Evolutionary conservation across 2,329 filamentous ascomycete species (phyloP), one percentile per base, ranked within the genome.

Genomic region (Colletotrichum australisinense): DNA sequence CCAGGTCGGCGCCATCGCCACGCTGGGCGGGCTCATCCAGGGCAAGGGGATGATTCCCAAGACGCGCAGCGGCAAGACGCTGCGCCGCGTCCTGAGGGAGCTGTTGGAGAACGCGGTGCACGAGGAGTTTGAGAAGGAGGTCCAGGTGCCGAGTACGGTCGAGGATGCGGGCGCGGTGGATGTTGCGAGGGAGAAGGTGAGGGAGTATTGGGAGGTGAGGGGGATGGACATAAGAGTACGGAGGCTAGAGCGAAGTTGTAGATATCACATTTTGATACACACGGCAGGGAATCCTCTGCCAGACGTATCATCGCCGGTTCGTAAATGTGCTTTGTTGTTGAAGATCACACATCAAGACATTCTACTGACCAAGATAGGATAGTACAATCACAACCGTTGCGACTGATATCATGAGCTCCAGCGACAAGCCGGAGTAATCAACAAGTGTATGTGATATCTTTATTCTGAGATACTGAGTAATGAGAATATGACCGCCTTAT

Each of bases 11-110:
- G 91, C 94, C 26, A 98, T 98, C 75, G 95, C 96, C 1, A 90
- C 91, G 2, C 87, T 98, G 0, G 95, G 95, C 9, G 95, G 95
- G 2, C 93, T 98, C 78, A 93, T 98, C 65, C 93, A 95, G 76
- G 94, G 94, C 52, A 91, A 91, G 76, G 92, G 92, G 19, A 95
- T 97, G 88, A 98, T 98, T 65, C 95, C 96, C 6, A 95, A 95
- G 86, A 98, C 96, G 19, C 85, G 95, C 32, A 95, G 93, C n/a
- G 96, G 96, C 32, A 98, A 98, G 88, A 98, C 95, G 5, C 83
- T 98, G 72, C 88, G 95, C 4, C 87, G 95, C 28, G 94, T 97
- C 38, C 83, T 98, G 80, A 88, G 94, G 38, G 94, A 97, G 83
- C 84, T 98, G 76, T 84, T 97, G 19, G 95, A 98, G 84, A 94